phyloP scores from a whole-genome alignment of 176 grass and related monocot genomes.

The Hordeum marinum region DNA sequence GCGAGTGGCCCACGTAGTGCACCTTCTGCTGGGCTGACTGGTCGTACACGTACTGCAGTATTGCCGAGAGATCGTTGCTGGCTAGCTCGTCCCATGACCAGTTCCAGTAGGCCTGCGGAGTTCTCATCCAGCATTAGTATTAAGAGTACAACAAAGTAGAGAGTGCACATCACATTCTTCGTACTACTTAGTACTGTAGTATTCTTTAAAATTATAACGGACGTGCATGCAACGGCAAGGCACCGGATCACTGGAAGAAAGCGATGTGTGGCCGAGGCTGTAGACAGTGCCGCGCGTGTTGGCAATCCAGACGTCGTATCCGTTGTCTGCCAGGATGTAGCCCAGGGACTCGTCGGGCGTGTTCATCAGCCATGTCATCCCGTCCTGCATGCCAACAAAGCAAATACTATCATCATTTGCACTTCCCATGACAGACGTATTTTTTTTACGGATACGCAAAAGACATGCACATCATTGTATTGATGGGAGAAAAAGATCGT shows the following conservation, averaged over 20 bases:
- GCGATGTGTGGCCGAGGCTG: slow-evolving; percentile 44
- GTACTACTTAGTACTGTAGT: no score
- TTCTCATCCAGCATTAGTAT: not conserved
- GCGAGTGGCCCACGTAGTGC: slow-evolving; percentile 46
- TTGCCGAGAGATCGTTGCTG: slow-evolving; percentile 37
- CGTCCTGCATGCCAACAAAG: slow-evolving; percentile 32
- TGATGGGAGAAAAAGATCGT: no score
- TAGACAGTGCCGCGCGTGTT: slow-evolving; percentile 47
- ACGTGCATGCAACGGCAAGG: not conserved
- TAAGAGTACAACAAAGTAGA: no score
- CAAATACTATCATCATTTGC: no score
- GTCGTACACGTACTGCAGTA: slow-evolving; percentile 33
- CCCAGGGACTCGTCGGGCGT: slow-evolving; percentile 44
- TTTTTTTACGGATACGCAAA: no score
- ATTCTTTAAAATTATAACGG: no score
- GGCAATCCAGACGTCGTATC: slow-evolving; percentile 62
- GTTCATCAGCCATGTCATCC: slow-evolving; percentile 53
- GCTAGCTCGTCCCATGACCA: slow-evolving; percentile 69
- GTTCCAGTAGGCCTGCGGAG: slow-evolving; percentile 41
- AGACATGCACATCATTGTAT: no score
- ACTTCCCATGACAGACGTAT: no score
- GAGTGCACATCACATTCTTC: no score
- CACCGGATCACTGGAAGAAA: slow-evolving; percentile 28
- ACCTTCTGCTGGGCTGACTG: slow-evolving; percentile 26
- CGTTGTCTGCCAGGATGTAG: slow-evolving; percentile 49